Evolutionary conservation across 108 stramenopile genomes (phyloP), one percentile per base, ranked within the genome.

Genomic region (Pseudonitzschia multistriata): DNA sequence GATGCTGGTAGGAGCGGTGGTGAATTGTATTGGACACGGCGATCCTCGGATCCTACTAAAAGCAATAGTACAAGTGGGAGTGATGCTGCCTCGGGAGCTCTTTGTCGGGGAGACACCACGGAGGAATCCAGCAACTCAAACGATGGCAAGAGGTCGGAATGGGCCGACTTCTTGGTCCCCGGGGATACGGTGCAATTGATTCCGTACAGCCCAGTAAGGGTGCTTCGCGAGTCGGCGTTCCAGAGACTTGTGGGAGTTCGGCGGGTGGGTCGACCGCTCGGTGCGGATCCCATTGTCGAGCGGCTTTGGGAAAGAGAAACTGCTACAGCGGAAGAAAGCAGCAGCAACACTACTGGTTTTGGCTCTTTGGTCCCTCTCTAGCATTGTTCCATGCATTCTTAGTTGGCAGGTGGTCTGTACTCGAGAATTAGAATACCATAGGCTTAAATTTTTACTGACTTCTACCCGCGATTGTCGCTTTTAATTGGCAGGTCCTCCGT

Each of bases 111-210:
- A 22, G 57, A 68, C 29, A 77, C 76, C 22, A 74, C 74, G 21
- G 74, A 74, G 0, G 67, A 68, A 27, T 74, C 74, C 2, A 67
- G 66, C 49, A 91, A 91, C 76, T 85, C 85, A 7, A 91, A 91
- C 62, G 86, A 91, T 73, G 90, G 90, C 17, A 91, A 91, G 71
- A 63, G 87, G 27, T 75, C 73, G 31, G 90, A 91, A 76, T 91
- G 90, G 90, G 85, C 79, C 17, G 85, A 88, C 56, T 91, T 88
- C 73, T 57, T 91, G 36, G 66, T 73, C 48, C 65, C 39, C 14
- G 80, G 76, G 0, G 90, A 91, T 76, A 85, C 82, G 10, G 85
- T 91, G n/a, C 87, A 91, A 64, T 72, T 91, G n/a, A 68, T 88
- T 5, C 90, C 90, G 0, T 37, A 30, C 29, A 64, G 81, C 74